Evolutionary conservation across 345 rosid species (phyloP).

Genomic region (Chamaenerion angustifolium): DNA sequence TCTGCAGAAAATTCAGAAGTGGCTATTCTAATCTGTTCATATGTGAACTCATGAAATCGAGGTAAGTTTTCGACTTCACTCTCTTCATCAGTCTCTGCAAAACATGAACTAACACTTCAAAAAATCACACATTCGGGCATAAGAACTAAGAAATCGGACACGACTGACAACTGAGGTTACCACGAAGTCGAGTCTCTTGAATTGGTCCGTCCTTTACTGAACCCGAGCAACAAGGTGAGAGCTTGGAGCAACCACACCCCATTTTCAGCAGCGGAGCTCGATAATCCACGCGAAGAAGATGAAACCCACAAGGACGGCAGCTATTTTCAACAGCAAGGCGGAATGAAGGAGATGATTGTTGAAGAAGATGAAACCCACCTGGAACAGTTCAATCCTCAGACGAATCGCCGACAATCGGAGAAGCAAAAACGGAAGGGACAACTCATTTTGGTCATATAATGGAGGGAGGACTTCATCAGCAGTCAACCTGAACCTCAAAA

Average conservation of each 20-base stretch:
- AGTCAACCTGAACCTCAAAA: no score
- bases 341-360: no score
- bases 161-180: conserved; percentile 8
- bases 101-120: background rate
- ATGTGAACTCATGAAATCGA: conserved; percentile 45
- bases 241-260: conserved; percentile 29
- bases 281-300: background rate
- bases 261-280: conserved; percentile 10
- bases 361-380: no score
- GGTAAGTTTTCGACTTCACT: conserved; percentile 29
- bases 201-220: conserved; percentile 6
- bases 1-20: conserved; percentile 78
- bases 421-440: no score
- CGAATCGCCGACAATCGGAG: no score
- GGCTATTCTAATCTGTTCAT: conserved; percentile 63
- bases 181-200: conserved; percentile 13
- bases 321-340: no score
- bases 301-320: background rate
- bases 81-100: conserved; percentile 41
- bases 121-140: background rate
- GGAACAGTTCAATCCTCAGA: no score
- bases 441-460: no score
- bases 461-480: no score
- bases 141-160: background rate
- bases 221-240: conserved; percentile 17